A percentile compares a stretch with the other conserved stretches of the same genome.
These are phyloP conservation scores for Candida railenensis DNA, from an alignment of 805 yeast genomes.

Conservation along the genomic window DNA sequence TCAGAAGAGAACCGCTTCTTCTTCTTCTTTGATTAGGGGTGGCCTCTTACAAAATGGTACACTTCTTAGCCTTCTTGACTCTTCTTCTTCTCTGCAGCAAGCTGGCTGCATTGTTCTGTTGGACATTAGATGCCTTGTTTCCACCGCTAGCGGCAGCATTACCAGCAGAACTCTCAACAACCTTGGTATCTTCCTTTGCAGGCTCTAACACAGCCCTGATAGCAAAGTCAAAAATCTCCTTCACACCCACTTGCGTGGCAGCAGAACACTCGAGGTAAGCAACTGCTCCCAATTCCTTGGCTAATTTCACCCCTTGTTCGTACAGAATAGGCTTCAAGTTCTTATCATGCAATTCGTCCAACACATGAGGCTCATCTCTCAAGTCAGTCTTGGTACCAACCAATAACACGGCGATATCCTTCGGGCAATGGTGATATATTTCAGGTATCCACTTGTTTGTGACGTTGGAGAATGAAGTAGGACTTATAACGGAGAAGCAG, in stretches of 20 bases:
- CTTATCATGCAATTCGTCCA: slow-evolving; percentile 63
- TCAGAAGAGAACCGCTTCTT: background rate
- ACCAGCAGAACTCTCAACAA: slow-evolving; percentile 5
- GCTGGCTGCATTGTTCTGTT: background rate
- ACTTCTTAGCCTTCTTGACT: slow-evolving; percentile 36
- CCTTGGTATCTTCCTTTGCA: slow-evolving; percentile 25
- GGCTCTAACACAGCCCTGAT: slow-evolving; percentile 66
- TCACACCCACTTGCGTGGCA: slow-evolving; percentile 82
- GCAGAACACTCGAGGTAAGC: slow-evolving; percentile 88
- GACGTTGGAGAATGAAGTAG: slow-evolving; percentile 77
- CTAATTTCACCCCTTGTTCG: slow-evolving; percentile 64
- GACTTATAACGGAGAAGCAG: slow-evolving; percentile 83
- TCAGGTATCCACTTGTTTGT: slow-evolving; percentile 79
- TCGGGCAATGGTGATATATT: slow-evolving; percentile 78
- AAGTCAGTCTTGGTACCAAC: slow-evolving; percentile 90
- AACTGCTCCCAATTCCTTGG: slow-evolving; percentile 69
- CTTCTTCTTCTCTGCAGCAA: slow-evolving; percentile 20
- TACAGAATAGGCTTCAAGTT: slow-evolving; percentile 60
- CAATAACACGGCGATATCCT: slow-evolving; percentile 62
- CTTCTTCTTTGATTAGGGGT: no score
- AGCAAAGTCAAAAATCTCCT: slow-evolving; percentile 80
- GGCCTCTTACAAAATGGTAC: slow-evolving; percentile 33
- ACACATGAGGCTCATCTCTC: slow-evolving; percentile 76
- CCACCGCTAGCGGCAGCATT: slow-evolving; percentile 6
- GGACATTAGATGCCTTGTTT: slow-evolving; percentile 1